A percentile compares a stretch with the other conserved stretches of the same genome.
Conservation (phyloP, 1,284 basidiomycete genomes). For the Rhodotorula sp. region DNA sequence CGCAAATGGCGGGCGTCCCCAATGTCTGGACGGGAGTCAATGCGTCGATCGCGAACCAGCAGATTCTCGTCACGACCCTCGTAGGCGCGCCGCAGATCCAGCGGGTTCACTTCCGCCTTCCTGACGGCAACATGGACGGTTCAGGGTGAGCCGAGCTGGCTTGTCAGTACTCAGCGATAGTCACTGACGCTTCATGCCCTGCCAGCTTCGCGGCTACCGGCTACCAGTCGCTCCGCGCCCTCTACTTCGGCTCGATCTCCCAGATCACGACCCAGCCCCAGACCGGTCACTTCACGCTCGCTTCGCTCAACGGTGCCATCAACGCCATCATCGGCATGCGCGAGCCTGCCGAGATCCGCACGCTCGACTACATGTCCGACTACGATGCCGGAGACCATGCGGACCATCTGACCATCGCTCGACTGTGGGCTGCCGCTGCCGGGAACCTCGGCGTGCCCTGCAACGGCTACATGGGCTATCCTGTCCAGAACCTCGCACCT, state of each 20-base stretch:
- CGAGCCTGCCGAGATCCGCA: conserved; percentile 30
- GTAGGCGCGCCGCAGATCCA: conserved; percentile 30
- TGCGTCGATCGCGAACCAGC: conserved; percentile 34
- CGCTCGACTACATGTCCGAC: conserved; percentile 40
- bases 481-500: conserved; percentile 27
- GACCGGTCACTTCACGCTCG: conserved; percentile 34
- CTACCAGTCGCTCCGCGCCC: conserved; percentile 37
- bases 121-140: conserved; percentile 38
- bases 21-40: conserved; percentile 28
- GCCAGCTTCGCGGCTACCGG: conserved; percentile 25
- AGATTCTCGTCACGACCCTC: conserved; percentile 37
- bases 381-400: conserved; percentile 41
- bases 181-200: too few relatives aligned
- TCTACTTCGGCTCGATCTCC: conserved; percentile 42
- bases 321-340: conserved; percentile 33
- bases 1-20: conserved; percentile 35
- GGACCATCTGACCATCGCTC: conserved; percentile 37
- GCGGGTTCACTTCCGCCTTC: conserved; percentile 39
- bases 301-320: conserved; percentile 36
- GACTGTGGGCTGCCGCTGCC: conserved; percentile 22
- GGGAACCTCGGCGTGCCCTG: conserved; percentile 23
- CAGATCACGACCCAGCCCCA: conserved; percentile 31
- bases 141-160: not conserved
- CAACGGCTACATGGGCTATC: conserved; percentile 39
- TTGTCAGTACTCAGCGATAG: not conserved